phyloP scores from a whole-genome alignment of 345 rosid species.

The Eutrema yunnanense region DNA sequence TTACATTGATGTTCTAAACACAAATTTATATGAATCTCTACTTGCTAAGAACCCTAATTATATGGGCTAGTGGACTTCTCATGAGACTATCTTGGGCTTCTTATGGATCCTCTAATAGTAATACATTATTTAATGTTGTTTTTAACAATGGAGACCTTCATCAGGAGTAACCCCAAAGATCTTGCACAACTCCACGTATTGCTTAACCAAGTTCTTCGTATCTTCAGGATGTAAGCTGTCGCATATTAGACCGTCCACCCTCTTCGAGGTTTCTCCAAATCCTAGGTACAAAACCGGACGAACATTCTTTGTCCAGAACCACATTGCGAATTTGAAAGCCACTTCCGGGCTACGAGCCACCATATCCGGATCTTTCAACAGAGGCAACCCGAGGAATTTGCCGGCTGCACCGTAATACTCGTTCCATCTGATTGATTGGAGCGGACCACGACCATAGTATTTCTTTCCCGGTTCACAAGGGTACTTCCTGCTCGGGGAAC shows the following conservation, averaged over 20 bases:
- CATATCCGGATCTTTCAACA: constrained; percentile 32
- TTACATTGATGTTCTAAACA: too few relatives aligned
- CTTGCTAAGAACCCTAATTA: too few relatives aligned
- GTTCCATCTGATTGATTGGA: constrained; percentile 39
- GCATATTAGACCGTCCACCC: constrained; percentile 24
- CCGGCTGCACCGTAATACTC: constrained; percentile 46
- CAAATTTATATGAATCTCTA: too few relatives aligned
- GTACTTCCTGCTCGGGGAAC: not conserved
- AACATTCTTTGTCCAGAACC: constrained; percentile 47
- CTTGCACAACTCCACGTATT: constrained; percentile 33
- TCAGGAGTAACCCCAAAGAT: constrained; percentile 32
- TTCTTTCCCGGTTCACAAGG: constrained; percentile 24
- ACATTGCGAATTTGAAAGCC: constrained; percentile 41
- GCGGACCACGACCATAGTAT: constrained; percentile 33
- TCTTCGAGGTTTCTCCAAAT: constrained; percentile 18
- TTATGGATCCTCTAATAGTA: too few relatives aligned
- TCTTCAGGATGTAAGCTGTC: constrained; percentile 8
- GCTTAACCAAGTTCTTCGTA: constrained; percentile 14
- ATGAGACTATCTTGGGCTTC: too few relatives aligned
- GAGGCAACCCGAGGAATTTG: constrained; percentile 22
- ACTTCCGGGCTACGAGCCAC: constrained; percentile 27
- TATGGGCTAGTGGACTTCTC: too few relatives aligned
- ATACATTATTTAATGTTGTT: not conserved
- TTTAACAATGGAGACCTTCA: constrained; percentile 18
- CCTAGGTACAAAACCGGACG: constrained; percentile 25